These are phyloP conservation scores for Monosporozyma aerobia DNA, from an alignment of 805 yeast species.

Conservation along the genomic window DNA sequence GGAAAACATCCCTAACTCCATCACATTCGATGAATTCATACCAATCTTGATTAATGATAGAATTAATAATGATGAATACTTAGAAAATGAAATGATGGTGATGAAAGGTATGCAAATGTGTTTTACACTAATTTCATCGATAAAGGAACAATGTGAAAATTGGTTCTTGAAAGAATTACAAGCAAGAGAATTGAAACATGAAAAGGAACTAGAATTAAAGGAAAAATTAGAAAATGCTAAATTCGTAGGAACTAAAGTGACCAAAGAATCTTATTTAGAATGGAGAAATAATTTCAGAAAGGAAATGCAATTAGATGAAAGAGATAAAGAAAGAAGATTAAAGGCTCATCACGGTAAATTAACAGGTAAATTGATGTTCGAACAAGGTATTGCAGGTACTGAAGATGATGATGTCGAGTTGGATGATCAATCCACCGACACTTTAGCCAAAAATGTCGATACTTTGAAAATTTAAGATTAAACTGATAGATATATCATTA, in stretches of 20 bases:
- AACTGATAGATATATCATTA: no score
- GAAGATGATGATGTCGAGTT: constrained; percentile 36
- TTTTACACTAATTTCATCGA: constrained; percentile 64
- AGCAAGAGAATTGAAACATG: constrained; percentile 46
- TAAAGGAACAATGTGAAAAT: constrained; percentile 75
- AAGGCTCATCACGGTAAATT: constrained; percentile 65
- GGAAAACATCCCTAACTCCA: constrained; percentile 46
- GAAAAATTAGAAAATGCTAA: constrained; percentile 84
- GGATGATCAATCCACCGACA: constrained; percentile 1
- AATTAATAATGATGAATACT: constrained; percentile 32
- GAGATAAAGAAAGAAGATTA: constrained; percentile 42
- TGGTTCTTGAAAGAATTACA: constrained; percentile 52
- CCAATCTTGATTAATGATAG: constrained; percentile 11
- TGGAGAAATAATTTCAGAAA: constrained; percentile 71
- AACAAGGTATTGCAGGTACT: constrained; percentile 72
- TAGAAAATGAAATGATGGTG: constrained; percentile 51
- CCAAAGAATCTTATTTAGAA: constrained; percentile 55
- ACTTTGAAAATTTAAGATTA: background rate
- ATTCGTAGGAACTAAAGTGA: constrained; percentile 84
- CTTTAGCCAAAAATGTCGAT: background rate
- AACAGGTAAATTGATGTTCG: constrained; percentile 86
- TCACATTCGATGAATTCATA: constrained; percentile 46
- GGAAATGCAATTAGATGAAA: constrained; percentile 62
- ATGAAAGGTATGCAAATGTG: constrained; percentile 75
- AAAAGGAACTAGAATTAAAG: constrained; percentile 46